phyloP scores from a whole-genome alignment of 2,329 filamentous ascomycete genomes.

The Pseudogymnoascus sp. region DNA sequence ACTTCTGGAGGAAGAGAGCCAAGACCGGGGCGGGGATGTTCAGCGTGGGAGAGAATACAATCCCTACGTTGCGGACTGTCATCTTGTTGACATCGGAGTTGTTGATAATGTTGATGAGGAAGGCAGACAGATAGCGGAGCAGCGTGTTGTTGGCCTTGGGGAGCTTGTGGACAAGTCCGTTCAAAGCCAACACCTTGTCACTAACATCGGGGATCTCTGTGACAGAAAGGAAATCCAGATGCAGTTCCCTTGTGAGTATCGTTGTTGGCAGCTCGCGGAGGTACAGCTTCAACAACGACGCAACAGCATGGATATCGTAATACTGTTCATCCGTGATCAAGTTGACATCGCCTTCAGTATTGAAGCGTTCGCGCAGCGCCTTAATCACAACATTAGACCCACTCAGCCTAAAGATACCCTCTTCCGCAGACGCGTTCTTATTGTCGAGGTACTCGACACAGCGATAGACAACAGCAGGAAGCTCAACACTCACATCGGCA shows the following conservation, averaged over 20 bases:
- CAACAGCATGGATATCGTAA: conserved; percentile 93
- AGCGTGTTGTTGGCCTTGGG: conserved; percentile 75
- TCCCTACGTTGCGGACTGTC: conserved; percentile 94
- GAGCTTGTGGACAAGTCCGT: conserved; percentile 70
- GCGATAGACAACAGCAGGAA: conserved; percentile 90
- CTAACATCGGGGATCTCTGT: conserved; percentile 68
- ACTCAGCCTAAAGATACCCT: conserved; percentile 93
- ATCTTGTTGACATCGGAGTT: conserved; percentile 92
- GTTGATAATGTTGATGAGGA: conserved; percentile 87
- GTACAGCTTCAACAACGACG: conserved; percentile 89
- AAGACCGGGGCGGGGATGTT: conserved; percentile 96
- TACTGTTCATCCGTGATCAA: conserved; percentile 75
- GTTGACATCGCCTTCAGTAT: conserved; percentile 85
- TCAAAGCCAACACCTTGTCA: conserved; percentile 71
- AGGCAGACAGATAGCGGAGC: conserved; percentile 76
- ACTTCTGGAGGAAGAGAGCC: conserved; percentile 87
- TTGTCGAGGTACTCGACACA: conserved; percentile 87
- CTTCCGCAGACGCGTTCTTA: conserved; percentile 75
- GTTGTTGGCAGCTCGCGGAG: conserved; percentile 85
- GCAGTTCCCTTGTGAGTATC: conserved; percentile 83
- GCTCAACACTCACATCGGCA: conserved; percentile 60
- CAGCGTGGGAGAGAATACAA: conserved; percentile 93
- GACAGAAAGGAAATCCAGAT: conserved; percentile 78
- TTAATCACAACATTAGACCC: conserved; percentile 96
- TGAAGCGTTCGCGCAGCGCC: conserved; percentile 84